Base-by-base conservation (phyloP, 2,329 filamentous ascomycete species). In the Pseudocercospora macadamiae region DNA sequence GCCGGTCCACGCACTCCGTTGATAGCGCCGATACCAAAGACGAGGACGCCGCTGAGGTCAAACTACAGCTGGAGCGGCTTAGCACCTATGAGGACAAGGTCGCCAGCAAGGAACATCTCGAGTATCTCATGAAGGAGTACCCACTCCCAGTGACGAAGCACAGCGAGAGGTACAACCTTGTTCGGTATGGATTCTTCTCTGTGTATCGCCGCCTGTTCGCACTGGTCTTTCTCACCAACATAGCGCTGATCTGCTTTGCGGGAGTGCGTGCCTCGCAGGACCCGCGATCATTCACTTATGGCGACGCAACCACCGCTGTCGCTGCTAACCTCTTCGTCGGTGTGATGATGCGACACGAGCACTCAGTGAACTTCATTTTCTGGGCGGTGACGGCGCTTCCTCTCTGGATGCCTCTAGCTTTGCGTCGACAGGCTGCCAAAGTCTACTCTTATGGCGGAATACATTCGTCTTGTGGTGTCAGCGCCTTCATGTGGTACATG, bases 401-500 rank as follows among this genome's bases (percentile, higher is more conserved):
- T 9, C 66, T 64, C 10, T 69, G 65, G 12, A 65, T 68, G 23
- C 74, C 76, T 9, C 63, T 77, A 12, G 44, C 61, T 6, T 64
- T 77, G 23, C 73, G 76, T 2, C 66, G 69, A 6, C 63, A 68
- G 19, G 69, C 71, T 3, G 75, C 75, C 34, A 78, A 77, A 63
- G 64, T 77, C 7, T 78, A 77, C 62, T 71, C 72, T 37, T 70
- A 76, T 32, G 76, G 76, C 16, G 76, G 76, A 8, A 63, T 77
- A 1, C 76, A 79, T 59, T 73, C 72, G 3, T 73, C 74, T 2
- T 70, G 71, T 51, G 75, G 71, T 2, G 62, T 74, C 4, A 71
- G 74, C 51, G 74, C 74, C 1, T 64, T 73, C n/a, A 39, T 72
- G 7, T 82, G 80, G 80, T 80, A 77, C 69, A 65, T 77, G 10